Base-by-base conservation (phyloP, 768 basidiomycete species). In the Sarcodon aspratus region DNA sequence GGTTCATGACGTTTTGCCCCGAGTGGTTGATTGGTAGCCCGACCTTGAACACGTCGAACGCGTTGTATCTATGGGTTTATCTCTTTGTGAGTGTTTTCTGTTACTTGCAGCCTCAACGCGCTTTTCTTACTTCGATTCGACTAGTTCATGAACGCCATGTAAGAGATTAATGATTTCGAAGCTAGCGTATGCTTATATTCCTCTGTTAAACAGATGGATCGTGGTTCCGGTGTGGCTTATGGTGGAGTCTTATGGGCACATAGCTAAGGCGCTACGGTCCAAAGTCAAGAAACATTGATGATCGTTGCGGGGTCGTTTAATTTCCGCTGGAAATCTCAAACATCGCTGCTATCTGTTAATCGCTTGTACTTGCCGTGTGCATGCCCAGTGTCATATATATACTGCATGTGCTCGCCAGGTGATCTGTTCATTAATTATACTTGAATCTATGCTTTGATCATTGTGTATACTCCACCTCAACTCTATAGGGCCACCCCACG, bases 1-100 rank as follows among this genome's bases (percentile, higher is more conserved):
- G 60, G 12, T 89, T 80, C 80, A 89, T 91, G 88, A 91, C 87
- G 3, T 91, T 91, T 65, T 82, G 80, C 58, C 88, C 88, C 1
- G 88, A 90, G 64, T 90, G 86, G 86, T 66, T 91, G 44, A 80
- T 75, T 1, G 85, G 84, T 15, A 84, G 77, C 57, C 78, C 80
- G 0, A 85, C 73, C 60, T 64, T 91, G 47, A 72, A 84, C 57
- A 85, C 77, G 0, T 82, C 81, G 7, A 85, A 87, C 55, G 66
- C 69, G 27, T 64, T 89, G 35, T 75, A 80, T 58, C 70, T 88
- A 47, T 91, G 85, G 85, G 79, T 89, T 9, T 88, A 90, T 65
- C 79, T 90, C 37, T 59, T 81, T 51, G 86, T 90, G 59, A 56
- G 83, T 72, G 6, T 32, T 31, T 38, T n/a, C n/a, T 48, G 1